These are phyloP conservation scores for Rhodomyrtus tomentosa DNA, from an alignment of 345 rosid species.

Conservation along the genomic window DNA sequence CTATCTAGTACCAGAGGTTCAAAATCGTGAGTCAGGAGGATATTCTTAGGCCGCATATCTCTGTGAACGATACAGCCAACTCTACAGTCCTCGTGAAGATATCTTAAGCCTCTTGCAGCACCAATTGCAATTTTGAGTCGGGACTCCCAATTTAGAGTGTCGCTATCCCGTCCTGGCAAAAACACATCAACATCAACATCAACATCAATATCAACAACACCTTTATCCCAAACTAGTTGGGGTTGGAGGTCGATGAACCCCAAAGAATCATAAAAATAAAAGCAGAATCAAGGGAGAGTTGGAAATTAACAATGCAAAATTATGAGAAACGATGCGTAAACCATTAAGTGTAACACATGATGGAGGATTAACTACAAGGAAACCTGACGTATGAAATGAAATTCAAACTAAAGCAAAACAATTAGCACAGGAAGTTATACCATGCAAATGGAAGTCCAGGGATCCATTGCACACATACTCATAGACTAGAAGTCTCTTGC, in stretches of 20 bases:
- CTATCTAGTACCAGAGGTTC: conserved; percentile 43
- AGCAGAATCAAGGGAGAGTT: too few species aligned
- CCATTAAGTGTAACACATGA: background rate
- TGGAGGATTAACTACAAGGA: background rate
- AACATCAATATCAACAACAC: too few species aligned
- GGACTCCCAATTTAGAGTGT: conserved; percentile 39
- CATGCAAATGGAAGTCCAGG: conserved; percentile 57
- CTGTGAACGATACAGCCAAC: conserved; percentile 66
- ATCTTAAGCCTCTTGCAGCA: conserved; percentile 54
- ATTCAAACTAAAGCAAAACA: background rate
- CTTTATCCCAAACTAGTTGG: too few species aligned
- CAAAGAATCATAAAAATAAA: too few species aligned
- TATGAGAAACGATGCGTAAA: background rate
- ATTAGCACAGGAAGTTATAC: conserved; percentile 13
- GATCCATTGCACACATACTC: conserved; percentile 74
- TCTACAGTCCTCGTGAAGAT: conserved; percentile 81
- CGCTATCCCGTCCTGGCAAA: conserved; percentile 28
- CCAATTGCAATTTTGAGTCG: conserved; percentile 59
- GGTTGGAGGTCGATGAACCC: too few species aligned
- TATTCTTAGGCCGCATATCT: conserved; percentile 49
- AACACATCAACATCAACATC: too few species aligned
- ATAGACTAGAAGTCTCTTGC: conserved; percentile 45
- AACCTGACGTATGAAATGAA: background rate
- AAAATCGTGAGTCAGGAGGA: conserved; percentile 66
- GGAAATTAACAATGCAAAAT: background rate